Percentiles rank a stretch among this genome's conserved stretches.
phyloP scores from a whole-genome alignment of 2,329 filamentous ascomycete species.

The Colletotrichum sojae region DNA sequence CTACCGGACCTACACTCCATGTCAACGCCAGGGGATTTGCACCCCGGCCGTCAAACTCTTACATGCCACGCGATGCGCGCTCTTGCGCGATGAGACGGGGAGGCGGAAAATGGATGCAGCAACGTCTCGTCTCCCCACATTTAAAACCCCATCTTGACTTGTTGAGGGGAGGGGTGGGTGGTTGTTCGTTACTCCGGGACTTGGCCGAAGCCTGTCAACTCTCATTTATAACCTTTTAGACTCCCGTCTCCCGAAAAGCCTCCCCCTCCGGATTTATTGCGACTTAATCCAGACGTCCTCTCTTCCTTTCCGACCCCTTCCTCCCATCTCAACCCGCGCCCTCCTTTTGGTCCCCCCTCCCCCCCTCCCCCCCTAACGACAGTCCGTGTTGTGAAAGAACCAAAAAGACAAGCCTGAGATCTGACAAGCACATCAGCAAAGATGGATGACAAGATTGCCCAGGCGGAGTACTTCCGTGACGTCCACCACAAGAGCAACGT shows the following conservation, averaged over 20 bases:
- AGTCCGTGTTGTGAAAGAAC: slow-evolving; percentile 6
- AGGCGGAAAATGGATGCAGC: slow-evolving; percentile 9
- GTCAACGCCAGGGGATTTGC: not conserved
- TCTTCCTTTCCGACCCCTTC: not conserved
- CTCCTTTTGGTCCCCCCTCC: not conserved
- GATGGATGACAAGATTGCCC: slow-evolving; percentile 35
- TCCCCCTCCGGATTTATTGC: not conserved
- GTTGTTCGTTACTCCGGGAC: slow-evolving; percentile 33
- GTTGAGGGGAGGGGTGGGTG: slow-evolving; percentile 24
- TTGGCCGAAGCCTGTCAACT: slow-evolving; percentile 30
- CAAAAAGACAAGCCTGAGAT: slow-evolving; percentile 16
- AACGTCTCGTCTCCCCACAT: slow-evolving; percentile 26
- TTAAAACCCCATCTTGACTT: not conserved
- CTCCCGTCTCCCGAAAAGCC: slow-evolving; percentile 5
- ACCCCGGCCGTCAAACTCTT: slow-evolving; percentile 26
- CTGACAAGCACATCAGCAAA: slow-evolving; percentile 23
- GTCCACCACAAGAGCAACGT: slow-evolving; percentile 20
- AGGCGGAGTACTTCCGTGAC: slow-evolving; percentile 23
- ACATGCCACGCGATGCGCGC: slow-evolving; percentile 18
- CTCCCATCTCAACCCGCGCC: not conserved
- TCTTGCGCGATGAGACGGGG: slow-evolving; percentile 10
- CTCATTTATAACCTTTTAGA: slow-evolving; percentile 24
- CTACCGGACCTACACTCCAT: not conserved
- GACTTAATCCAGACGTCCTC: slow-evolving; percentile 31
- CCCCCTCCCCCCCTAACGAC: not conserved